Evolutionary conservation across 768 basidiomycete genomes (phyloP), one percentile per base, ranked within the genome.

Genomic region (Tulasnella sp.): DNA sequence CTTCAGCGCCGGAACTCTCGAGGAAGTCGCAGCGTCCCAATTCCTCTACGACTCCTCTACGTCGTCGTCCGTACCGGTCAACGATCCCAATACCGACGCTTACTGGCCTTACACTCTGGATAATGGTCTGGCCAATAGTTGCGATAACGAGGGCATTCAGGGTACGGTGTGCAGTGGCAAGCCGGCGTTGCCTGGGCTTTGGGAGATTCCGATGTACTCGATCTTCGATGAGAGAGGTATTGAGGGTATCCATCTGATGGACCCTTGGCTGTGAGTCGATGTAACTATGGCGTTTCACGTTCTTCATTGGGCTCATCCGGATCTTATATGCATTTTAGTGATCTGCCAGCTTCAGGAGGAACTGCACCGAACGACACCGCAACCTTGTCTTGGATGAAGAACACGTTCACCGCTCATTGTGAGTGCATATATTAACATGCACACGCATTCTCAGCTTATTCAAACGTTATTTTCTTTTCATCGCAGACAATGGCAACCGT

Each of bases 21-120:
- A 78, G 65, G 66, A 75, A 34, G 77, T 90, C 24, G 70, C 74
- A 29, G 67, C 72, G 2, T 74, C 82, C 11, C 73, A 76, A 61
- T 88, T 89, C 73, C 77, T 79, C 1, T 90, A 89, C 70, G 88
- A 90, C 66, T 84, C 83, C 4, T 79, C 77, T 21, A 68, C 83
- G 0, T 72, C 79, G 1, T 74, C 85, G 0, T 78, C 84, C 1
- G 74, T 81, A 11, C 83, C 84, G 7, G 86, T 86, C 43, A 83
- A 80, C 13, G 80, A 83, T 53, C 73, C 76, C 15, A 69, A 73
- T 51, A 85, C 86, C 0, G 86, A 90, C 66, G 85, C 86, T 3
- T 89, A 69, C 70, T 90, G 88, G 88, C 88, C 88, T 0, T 88
- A 89, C 69, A 86, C 85, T 0, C 77, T 90, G 52, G 88, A 90